Conservation (phyloP, 2,329 filamentous ascomycete genomes). For the Diaporthe ilicicola region DNA sequence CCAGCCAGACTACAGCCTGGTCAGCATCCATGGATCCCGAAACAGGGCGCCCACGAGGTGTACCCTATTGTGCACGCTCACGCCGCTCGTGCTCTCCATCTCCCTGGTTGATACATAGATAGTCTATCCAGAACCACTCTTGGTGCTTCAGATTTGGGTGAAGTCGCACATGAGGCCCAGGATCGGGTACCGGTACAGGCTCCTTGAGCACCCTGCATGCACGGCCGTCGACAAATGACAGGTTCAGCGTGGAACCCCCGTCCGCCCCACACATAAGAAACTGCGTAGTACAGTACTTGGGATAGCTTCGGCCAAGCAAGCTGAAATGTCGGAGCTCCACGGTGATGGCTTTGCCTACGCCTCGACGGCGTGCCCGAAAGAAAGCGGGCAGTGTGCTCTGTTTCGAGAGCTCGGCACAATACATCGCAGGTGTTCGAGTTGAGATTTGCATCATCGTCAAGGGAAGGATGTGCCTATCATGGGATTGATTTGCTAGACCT, state of each 20-base stretch:
- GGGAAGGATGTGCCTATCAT: too few species aligned
- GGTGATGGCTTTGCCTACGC: background rate
- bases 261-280: conserved; percentile 6
- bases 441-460: too few species aligned
- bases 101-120: conserved; percentile 10
- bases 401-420: too few species aligned
- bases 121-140: conserved; percentile 11
- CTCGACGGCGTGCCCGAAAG: background rate
- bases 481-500: too few species aligned
- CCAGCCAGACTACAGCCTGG: conserved; percentile 6
- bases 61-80: background rate
- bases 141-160: background rate
- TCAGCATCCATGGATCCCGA: background rate
- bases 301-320: background rate
- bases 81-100: background rate
- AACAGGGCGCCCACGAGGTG: conserved; percentile 10
- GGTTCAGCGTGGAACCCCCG: background rate
- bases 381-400: too few species aligned
- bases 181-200: background rate
- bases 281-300: background rate
- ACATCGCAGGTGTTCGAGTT: too few species aligned
- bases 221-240: background rate
- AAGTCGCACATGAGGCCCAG: conserved; percentile 1
- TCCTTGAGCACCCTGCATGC: background rate
- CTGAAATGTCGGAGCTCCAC: background rate